These are phyloP conservation scores for Pedinophyceae sp. DNA, from an alignment of 139 green algal genomes.

Conservation along the genomic window DNA sequence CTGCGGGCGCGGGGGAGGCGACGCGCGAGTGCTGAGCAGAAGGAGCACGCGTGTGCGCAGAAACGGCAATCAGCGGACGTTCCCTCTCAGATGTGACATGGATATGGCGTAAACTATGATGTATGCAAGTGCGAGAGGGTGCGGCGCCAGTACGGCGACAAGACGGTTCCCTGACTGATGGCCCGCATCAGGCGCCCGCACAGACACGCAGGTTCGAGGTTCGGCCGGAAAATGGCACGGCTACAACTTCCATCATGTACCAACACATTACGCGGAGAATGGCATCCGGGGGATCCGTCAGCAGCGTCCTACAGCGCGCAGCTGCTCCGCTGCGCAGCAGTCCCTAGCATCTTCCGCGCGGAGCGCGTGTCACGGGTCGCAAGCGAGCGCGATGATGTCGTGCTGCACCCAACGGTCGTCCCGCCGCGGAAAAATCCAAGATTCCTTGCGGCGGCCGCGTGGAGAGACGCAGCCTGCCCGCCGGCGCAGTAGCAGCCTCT, in stretches of 20 bases:
- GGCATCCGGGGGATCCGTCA: no score
- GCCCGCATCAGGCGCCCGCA: no score
- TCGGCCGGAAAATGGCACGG: no score
- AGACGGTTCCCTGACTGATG: not conserved
- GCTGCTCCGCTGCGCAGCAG: no score
- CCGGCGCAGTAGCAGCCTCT: no score
- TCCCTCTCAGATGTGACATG: not conserved
- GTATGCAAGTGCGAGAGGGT: not conserved
- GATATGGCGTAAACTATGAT: not conserved
- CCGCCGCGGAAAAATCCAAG: not conserved
- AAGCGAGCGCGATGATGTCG: not conserved
- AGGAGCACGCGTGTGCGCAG: not conserved
- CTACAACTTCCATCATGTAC: no score
- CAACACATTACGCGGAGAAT: no score
- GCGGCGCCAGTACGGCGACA: not conserved
- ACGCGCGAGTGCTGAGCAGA: not conserved
- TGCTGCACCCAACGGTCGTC: not conserved
- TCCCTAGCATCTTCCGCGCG: no score
- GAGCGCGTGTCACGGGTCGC: no score
- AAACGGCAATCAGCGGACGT: not conserved
- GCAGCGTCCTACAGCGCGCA: no score
- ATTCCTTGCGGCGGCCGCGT: not conserved
- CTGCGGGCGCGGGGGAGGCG: slow-evolving; percentile 17
- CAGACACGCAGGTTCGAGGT: no score
- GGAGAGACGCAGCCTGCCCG: not conserved